Evolutionary conservation across 148 eudicot genomes (phyloP).

Genomic region (Silene uniflora): DNA sequence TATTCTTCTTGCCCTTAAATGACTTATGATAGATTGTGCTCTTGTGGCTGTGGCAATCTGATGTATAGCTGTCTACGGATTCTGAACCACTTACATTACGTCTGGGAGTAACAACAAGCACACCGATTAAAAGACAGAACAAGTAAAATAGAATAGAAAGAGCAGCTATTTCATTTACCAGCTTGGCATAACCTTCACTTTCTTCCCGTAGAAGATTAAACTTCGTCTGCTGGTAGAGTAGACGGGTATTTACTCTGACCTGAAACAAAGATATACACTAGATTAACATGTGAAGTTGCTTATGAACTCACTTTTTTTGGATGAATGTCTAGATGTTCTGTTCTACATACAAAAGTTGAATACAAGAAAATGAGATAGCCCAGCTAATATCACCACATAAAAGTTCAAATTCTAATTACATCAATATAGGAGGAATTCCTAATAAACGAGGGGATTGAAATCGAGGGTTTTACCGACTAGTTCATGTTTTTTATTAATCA

Average conservation of each 20-base stretch:
- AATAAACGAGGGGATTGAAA: background rate
- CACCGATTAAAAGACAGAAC: background rate
- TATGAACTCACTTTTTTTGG: background rate
- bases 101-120: background rate
- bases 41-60: too few relatives aligned
- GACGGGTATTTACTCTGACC: slow-evolving; percentile 98
- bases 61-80: too few relatives aligned
- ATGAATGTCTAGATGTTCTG: background rate
- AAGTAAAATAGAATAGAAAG: slow-evolving; percentile 9
- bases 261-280: slow-evolving; percentile 33
- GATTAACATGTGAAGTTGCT: slow-evolving; percentile 9
- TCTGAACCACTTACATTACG: too few relatives aligned
- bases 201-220: slow-evolving; percentile 98
- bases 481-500: background rate
- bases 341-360: background rate
- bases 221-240: slow-evolving; percentile 95
- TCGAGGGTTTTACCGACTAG: background rate
- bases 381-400: background rate
- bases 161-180: slow-evolving; percentile 47
- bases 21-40: too few relatives aligned
- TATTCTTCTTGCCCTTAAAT: too few relatives aligned
- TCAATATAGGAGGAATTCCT: background rate
- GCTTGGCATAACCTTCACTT: slow-evolving; percentile 98
- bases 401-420: background rate
- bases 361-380: background rate